These are phyloP conservation scores for Aspergillus mulundensis DNA, from an alignment of 495 filamentous ascomycete species.

Conservation along the genomic window DNA sequence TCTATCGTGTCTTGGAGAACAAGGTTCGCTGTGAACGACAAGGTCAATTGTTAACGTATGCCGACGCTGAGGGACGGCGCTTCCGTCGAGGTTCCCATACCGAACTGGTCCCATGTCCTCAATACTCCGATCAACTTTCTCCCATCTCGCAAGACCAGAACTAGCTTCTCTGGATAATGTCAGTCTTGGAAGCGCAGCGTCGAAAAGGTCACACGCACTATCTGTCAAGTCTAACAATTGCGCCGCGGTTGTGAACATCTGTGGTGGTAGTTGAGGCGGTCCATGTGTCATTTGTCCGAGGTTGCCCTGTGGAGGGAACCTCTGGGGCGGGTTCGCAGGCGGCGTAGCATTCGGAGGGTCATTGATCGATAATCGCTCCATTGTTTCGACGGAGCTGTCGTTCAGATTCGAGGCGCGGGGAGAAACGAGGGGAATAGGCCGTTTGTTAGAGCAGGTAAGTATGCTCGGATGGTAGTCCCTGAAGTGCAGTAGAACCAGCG, in stretches of 20 bases:
- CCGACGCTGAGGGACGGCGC: not conserved
- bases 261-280: constrained; percentile 52
- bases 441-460: not conserved
- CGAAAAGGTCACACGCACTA: constrained; percentile 53
- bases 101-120: constrained; percentile 97
- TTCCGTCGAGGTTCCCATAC: constrained; percentile 45
- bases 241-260: constrained; percentile 98
- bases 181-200: not conserved
- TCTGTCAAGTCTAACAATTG: constrained; percentile 94
- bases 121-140: constrained; percentile 89
- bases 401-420: constrained; percentile 5
- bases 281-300: constrained; percentile 29
- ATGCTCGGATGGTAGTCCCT: not conserved
- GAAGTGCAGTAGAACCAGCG: not conserved
- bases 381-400: constrained; percentile 7
- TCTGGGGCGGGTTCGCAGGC: constrained; percentile 29
- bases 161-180: constrained; percentile 71
- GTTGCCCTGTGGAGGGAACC: constrained; percentile 23
- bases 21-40: constrained; percentile 66
- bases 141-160: constrained; percentile 85
- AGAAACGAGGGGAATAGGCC: not conserved
- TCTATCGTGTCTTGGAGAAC: constrained; percentile 90
- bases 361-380: constrained; percentile 42
- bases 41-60: constrained; percentile 18
- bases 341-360: constrained; percentile 31